Evolutionary conservation across 805 yeast species (phyloP), one percentile per base, ranked within the genome.

Genomic region (Wickerhamiella siamensis): DNA sequence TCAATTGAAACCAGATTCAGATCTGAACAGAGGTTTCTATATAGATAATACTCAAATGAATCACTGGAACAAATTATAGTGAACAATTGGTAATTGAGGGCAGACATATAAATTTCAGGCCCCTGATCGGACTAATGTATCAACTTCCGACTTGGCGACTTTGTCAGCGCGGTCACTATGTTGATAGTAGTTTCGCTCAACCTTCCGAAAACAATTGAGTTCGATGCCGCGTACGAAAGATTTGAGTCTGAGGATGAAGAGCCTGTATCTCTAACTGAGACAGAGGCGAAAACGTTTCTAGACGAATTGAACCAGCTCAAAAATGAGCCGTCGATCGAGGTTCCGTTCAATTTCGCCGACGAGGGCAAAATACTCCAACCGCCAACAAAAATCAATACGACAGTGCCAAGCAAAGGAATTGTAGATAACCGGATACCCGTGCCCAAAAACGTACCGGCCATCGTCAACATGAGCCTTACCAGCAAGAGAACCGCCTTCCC

Each of bases 121-220:
- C n/a, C n/a, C n/a, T n/a, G n/a, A n/a, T n/a, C n/a, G n/a, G n/a
- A n/a, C n/a, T n/a, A n/a, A n/a, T n/a, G n/a, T n/a, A n/a, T n/a
- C n/a, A n/a, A n/a, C n/a, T n/a, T n/a, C n/a, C n/a, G n/a, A n/a
- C n/a, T n/a, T n/a, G n/a, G n/a, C n/a, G n/a, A n/a, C n/a, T n/a
- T n/a, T n/a, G n/a, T n/a, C n/a, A n/a, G n/a, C n/a, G n/a, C n/a
- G n/a, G 36, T 27, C 24, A 50, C 41, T 43, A 48, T 48, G 45
- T 37, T 55, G 32, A 43, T 56, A 16, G 51, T 54, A 3, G 61
- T 54, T 2, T 48, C 60, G 12, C 37, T 57, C 46, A 50, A 55
- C 16, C 47, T 58, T 22, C 62, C 62, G 12, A 53, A 47, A 36
- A 54, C 62, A 24, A 51, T 58, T 19, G 47, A 47, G 21, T 56